Base-by-base conservation (phyloP, 2,329 filamentous ascomycete species). In the Cladosporium sp. region DNA sequence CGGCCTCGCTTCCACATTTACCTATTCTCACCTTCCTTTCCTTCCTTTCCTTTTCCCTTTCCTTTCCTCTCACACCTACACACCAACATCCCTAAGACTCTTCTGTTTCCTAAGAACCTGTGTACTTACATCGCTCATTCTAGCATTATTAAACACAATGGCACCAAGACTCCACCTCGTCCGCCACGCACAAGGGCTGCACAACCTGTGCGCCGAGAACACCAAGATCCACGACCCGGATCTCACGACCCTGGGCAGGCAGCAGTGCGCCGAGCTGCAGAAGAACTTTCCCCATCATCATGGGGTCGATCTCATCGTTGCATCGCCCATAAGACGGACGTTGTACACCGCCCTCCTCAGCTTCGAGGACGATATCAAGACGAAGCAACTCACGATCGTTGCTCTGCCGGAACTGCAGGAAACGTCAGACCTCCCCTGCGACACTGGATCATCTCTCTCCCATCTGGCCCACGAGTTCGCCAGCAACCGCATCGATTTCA, bases 321-420 rank as follows among this genome's bases (percentile, higher is more conserved):
- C 92, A 47, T 95, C 92, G 0, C 92, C 93, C 6, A 84, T 96
- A 71, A 88, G 90, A 60, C 88, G 93, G 68, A 96, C 93, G 1
- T 83, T 97, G 55, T 87, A 92, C 78, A 97, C 93, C 2, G 89
- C 90, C 38, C 83, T 92, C 34, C 80, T 87, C 64, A 85, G 87
- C 55, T 96, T 96, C 77, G 84, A 83, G 21, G 81, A 86, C 0
- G 82, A 81, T 0, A 82, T 87, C 61, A 73, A 82, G 26, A 72
- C 75, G 11, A 66, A 66, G 21, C 79, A 79, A 64, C 75, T 84
- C 65, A 84, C 80, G 52, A 76, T 96, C 61, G 79, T 90, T 30
- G 88, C 89, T 1, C 80, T 95, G 14, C 92, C 92, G 0, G 87
- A 91, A 68, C 80, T 92, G 4, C 93, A 97, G 78, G 93, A 97